A percentile compares a stretch with the other conserved stretches of the same genome.
phyloP scores from a whole-genome alignment of 495 filamentous ascomycete genomes.

The Neurospora tetrasperma region DNA sequence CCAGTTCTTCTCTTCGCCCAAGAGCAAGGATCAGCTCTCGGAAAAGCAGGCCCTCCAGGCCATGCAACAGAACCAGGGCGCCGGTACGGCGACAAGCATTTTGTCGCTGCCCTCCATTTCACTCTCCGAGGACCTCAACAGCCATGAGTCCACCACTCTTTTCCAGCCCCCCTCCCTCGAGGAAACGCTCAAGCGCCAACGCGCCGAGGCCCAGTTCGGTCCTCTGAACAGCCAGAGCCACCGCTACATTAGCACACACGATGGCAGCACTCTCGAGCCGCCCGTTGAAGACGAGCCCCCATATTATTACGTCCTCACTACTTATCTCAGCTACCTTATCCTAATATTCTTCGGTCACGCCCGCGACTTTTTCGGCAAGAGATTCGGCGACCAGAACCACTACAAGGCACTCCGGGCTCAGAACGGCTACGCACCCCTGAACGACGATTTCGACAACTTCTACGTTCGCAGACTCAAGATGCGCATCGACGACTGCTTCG shows the following conservation, averaged over 20 bases:
- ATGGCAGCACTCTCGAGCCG: conserved; percentile 64
- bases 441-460: conserved; percentile 98
- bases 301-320: conserved; percentile 92
- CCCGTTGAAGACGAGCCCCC: conserved; percentile 92
- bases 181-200: conserved; percentile 63
- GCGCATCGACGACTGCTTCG: conserved; percentile 94
- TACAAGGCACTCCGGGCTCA: conserved; percentile 74
- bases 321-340: conserved; percentile 93
- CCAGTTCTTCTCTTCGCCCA: conserved; percentile 59
- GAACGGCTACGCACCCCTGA: conserved; percentile 92
- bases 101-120: conserved; percentile 79
- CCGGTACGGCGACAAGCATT: conserved; percentile 59
- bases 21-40: conserved; percentile 48
- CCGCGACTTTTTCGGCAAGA: conserved; percentile 95
- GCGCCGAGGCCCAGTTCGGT: conserved; percentile 84
- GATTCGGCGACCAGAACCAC: conserved; percentile 66
- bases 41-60: conserved; percentile 50
- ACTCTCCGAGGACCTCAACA: conserved; percentile 65
- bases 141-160: conserved; percentile 68
- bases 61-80: conserved; percentile 46
- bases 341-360: conserved; percentile 93
- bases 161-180: conserved; percentile 87
- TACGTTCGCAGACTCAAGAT: conserved; percentile 87
- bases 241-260: conserved; percentile 70
- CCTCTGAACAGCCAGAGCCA: conserved; percentile 71